A percentile compares a stretch with the other conserved stretches of the same genome.
Conservation (phyloP, 495 filamentous ascomycete genomes). For the Hyaloscypha hepaticicola region DNA sequence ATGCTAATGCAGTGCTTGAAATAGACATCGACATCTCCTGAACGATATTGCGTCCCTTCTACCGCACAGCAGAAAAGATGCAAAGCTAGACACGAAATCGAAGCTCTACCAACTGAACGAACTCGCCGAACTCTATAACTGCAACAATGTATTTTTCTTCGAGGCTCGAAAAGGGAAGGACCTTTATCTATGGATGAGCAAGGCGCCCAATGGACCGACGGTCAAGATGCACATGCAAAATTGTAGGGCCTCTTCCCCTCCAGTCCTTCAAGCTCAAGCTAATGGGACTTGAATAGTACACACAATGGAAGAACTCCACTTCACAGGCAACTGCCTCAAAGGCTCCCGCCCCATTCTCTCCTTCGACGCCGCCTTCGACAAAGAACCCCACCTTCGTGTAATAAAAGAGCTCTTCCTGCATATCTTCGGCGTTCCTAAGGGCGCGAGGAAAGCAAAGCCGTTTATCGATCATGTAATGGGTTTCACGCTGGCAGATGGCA, state of each 20-base stretch:
- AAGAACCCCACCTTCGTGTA: conserved; percentile 64
- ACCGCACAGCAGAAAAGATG: conserved; percentile 90
- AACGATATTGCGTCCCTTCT: conserved; percentile 86
- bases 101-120: conserved; percentile 93
- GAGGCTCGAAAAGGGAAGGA: conserved; percentile 95
- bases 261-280: not conserved
- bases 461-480: conserved; percentile 94
- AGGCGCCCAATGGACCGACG: conserved; percentile 92
- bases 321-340: conserved; percentile 94
- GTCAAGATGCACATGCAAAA: conserved; percentile 84
- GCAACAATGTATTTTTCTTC: conserved; percentile 97
- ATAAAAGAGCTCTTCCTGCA: conserved; percentile 87
- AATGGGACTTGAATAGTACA: conserved; percentile 57
- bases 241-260: conserved; percentile 28
- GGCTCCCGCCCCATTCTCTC: conserved; percentile 92
- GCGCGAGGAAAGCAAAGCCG: conserved; percentile 84
- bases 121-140: conserved; percentile 95
- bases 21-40: conserved; percentile 87
- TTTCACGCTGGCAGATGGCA: conserved; percentile 89
- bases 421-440: conserved; percentile 90
- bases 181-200: conserved; percentile 90
- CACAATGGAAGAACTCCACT: conserved; percentile 94
- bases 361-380: conserved; percentile 85
- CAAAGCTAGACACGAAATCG: conserved; percentile 94
- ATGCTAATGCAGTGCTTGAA: conserved; percentile 14